Base-by-base conservation (phyloP, 2,329 filamentous ascomycete species). In the Grosmannia clavigera region DNA sequence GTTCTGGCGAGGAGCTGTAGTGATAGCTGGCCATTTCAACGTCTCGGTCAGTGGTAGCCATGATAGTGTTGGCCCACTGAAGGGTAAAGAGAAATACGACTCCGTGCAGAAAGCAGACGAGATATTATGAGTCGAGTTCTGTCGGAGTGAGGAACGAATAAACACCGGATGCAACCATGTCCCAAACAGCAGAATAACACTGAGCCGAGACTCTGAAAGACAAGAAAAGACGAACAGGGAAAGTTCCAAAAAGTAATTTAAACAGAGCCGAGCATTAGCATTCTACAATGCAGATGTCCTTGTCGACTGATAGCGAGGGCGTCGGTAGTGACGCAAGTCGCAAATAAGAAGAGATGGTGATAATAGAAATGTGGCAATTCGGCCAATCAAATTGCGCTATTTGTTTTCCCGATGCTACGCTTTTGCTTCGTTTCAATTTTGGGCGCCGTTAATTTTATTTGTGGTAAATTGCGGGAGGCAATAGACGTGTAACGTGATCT, bases 1-100 rank as follows among this genome's bases (percentile, higher is more conserved):
- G 73, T 58, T 77, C 75, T 40, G 78, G 71, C 60, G 78, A 75
- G 62, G 76, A 78, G 68, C 74, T 77, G 69, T 75, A 74, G 64
- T 74, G 69, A 61, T 69, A 68, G 46, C 63, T 65, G 14, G 52
- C 29, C 68, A 74, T 73, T 52, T 68, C 70, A 63, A 67, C 67
- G 64, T 71, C 69, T 61, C 65, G 61, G 27, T 51, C 48, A 38
- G 52, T n/a, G 6, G 59, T 57, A 6, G 62, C 62, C 62, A 65
- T 65, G 33, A 3, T 43, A 57, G 27, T 55, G 22, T 19, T 31
- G n/a, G 52, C 50, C 55, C 14, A 31, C 43, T 51, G 16, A 25
- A 19, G 31, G 27, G 53, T 25, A 54, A 54, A 51, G 35, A 46
- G 19, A 29, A 50, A 33, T 11, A 19, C 3, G 40, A 43, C 19